Percentiles rank a stretch among this genome's conserved stretches.
Evolutionary conservation across 2,329 filamentous ascomycete species (phyloP).

Genomic region (Arthroderma uncinatum): DNA sequence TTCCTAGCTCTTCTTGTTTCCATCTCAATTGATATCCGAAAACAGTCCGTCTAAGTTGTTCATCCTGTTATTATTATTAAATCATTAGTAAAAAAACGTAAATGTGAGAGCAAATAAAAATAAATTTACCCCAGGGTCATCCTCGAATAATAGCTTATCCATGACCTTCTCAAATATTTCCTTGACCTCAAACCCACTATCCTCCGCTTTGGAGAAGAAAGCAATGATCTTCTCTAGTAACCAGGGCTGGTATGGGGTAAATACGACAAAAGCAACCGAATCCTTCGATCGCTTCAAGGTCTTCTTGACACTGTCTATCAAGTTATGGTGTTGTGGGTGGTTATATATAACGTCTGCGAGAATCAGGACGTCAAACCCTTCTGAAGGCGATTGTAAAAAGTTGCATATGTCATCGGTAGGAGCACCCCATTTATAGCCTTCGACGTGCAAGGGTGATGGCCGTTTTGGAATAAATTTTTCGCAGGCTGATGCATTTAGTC

Average conservation of each 20-base stretch:
- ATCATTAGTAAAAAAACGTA: neutral
- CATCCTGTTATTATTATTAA: conserved; percentile 42
- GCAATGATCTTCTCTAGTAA: conserved; percentile 69
- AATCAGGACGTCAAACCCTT: conserved; percentile 65
- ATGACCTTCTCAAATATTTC: conserved; percentile 72
- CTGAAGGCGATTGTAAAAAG: conserved; percentile 38
- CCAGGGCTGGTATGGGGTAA: conserved; percentile 91
- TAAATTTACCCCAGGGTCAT: conserved; percentile 60
- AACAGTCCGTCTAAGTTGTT: conserved; percentile 68
- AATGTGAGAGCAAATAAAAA: neutral
- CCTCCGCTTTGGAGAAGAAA: conserved; percentile 69
- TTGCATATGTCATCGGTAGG: conserved; percentile 48
- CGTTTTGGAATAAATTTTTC: conserved; percentile 34
- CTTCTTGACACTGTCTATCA: conserved; percentile 59
- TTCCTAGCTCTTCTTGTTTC: conserved; percentile 27
- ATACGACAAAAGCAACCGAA: conserved; percentile 72
- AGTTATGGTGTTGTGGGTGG: conserved; percentile 70
- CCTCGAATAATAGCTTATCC: conserved; percentile 79
- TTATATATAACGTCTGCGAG: conserved; percentile 86
- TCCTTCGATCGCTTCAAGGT: conserved; percentile 48
- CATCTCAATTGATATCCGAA: conserved; percentile 66
- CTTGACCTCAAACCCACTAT: conserved; percentile 61
- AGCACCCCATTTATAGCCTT: conserved; percentile 77
- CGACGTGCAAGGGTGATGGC: conserved; percentile 42
- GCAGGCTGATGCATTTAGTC: conserved; percentile 57